phyloP scores from a whole-genome alignment of 805 yeast genomes.

The Tetrapisispora pingtungensis region DNA sequence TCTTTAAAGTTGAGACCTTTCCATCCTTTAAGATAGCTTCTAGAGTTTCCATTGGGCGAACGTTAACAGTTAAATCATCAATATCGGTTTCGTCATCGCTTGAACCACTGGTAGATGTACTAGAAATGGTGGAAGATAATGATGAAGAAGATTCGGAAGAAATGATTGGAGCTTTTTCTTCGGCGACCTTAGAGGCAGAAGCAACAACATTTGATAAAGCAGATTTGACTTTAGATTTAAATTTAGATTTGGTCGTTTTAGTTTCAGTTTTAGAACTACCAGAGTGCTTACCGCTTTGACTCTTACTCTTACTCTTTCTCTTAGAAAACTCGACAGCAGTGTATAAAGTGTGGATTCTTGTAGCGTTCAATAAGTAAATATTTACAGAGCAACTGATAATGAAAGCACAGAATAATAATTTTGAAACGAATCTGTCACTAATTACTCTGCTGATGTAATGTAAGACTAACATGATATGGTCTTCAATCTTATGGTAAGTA shows the following conservation, averaged over 20 bases:
- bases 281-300: background rate
- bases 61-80: conserved; percentile 27
- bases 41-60: conserved; percentile 57
- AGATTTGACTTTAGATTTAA: background rate
- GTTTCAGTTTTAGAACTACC: background rate
- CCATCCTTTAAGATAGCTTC: conserved; percentile 59
- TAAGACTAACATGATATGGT: conserved; percentile 38
- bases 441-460: conserved; percentile 56
- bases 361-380: conserved; percentile 75
- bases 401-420: conserved; percentile 61
- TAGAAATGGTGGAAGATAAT: background rate
- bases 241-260: background rate
- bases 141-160: background rate
- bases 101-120: background rate
- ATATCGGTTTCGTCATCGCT: conserved; percentile 27
- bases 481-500: conserved; percentile 50
- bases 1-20: conserved; percentile 48
- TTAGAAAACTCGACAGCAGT: conserved; percentile 26
- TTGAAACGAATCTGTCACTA: conserved; percentile 71
- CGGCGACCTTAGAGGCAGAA: background rate
- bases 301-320: conserved; percentile 6
- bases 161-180: background rate
- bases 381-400: conserved; percentile 72
- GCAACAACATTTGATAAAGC: background rate
- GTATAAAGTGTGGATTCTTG: conserved; percentile 50